Conservation (phyloP, 352 stramenopile genomes). For the Phytopythium mirpurense region DNA sequence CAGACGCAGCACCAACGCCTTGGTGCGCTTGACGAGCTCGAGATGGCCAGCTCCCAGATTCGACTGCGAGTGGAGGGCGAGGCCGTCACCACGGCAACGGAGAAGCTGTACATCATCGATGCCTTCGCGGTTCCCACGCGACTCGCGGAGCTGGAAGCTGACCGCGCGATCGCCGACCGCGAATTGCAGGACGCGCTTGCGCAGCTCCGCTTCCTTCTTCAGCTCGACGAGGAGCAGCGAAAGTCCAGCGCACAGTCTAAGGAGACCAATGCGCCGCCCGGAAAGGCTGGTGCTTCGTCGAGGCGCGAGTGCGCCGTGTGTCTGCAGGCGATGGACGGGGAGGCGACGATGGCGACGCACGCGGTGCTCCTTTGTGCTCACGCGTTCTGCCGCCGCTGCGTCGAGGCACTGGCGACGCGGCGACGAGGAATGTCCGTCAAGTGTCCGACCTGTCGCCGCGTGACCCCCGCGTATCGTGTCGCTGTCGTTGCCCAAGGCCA, state of each 20-base stretch:
- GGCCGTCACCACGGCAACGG: conserved; percentile 20
- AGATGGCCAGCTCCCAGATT: conserved; percentile 73
- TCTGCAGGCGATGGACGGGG: conserved; percentile 50
- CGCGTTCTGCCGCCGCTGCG: conserved; percentile 59
- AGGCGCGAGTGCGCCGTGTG: conserved; percentile 68
- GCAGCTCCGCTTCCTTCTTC: conserved; percentile 55
- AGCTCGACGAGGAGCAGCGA: conserved; percentile 29
- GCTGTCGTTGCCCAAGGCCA: conserved; percentile 17
- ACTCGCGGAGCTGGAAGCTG: conserved; percentile 30
- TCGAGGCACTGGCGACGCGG: conserved; percentile 27
- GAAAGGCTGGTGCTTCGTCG: conserved; percentile 1
- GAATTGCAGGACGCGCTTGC: conserved; percentile 45
- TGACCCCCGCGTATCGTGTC: conserved; percentile 18
- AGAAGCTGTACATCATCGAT: conserved; percentile 59
- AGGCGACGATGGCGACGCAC: conserved; percentile 17
- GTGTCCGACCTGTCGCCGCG: conserved; percentile 56
- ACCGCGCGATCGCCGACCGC: conserved; percentile 31
- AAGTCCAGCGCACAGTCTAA: neutral
- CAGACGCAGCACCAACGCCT: conserved; percentile 69
- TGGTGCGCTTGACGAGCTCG: conserved; percentile 62
- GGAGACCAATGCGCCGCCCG: no score
- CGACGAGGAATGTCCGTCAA: conserved; percentile 21
- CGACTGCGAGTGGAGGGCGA: conserved; percentile 43
- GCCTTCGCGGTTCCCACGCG: conserved; percentile 36
- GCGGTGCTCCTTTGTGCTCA: conserved; percentile 87